These are phyloP conservation scores for Ceratocystis albifundus DNA, from an alignment of 2,329 filamentous ascomycete genomes.

Conservation along the genomic window DNA sequence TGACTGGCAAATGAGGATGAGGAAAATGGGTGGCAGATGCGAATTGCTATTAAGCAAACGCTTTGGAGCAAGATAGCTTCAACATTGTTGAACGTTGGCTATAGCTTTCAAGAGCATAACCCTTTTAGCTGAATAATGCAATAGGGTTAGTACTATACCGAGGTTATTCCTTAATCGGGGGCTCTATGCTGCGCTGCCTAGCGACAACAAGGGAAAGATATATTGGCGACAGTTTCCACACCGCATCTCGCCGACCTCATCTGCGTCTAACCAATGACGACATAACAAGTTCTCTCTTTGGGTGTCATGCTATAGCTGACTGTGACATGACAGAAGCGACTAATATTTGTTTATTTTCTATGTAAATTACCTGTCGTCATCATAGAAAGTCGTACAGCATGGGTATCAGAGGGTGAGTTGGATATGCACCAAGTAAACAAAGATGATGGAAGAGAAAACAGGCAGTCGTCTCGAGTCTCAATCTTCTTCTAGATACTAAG, in stretches of 20 bases:
- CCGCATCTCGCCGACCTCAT: background rate
- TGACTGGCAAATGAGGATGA: background rate
- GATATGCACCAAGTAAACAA: slow-evolving; percentile 11
- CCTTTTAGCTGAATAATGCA: background rate
- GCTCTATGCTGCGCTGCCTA: background rate
- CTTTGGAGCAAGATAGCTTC: background rate
- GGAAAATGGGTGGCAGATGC: background rate
- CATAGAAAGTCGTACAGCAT: slow-evolving; percentile 31
- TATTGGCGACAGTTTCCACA: background rate
- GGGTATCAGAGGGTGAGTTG: slow-evolving; percentile 53
- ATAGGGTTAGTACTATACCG: background rate
- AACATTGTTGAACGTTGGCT: background rate
- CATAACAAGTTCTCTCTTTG: too few species aligned
- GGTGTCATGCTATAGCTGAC: too few species aligned
- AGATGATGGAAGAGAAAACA: background rate
- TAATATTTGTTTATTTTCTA: too few species aligned
- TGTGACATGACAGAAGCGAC: too few species aligned
- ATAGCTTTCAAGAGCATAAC: background rate
- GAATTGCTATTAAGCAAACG: background rate
- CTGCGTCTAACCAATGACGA: too few species aligned
- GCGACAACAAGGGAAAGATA: background rate
- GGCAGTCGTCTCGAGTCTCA: too few species aligned
- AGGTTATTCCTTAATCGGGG: background rate
- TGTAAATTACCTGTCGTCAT: background rate
- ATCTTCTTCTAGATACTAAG: background rate